Evolutionary conservation across 495 filamentous ascomycete genomes (phyloP), one percentile per base, ranked within the genome.

Genomic region (Xylona heveae): DNA sequence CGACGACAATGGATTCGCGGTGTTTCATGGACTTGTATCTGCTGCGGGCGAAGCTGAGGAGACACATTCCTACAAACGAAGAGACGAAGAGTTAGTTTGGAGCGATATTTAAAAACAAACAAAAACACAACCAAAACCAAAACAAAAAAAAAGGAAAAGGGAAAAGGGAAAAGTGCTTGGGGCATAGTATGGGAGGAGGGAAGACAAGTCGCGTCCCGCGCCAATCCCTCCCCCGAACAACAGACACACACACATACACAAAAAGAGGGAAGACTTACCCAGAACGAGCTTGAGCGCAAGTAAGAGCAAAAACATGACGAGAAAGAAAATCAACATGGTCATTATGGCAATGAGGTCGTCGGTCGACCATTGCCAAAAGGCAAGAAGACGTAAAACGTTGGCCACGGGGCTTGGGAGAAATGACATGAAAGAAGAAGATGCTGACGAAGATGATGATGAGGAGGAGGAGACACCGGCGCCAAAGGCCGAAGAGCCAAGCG

Each of bases 211-310:
- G n/a, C n/a, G n/a, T n/a, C n/a, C n/a, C n/a, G n/a, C n/a, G n/a
- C n/a, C n/a, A n/a, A n/a, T n/a, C n/a, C n/a, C n/a, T n/a, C n/a
- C n/a, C n/a, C n/a, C n/a, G n/a, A n/a, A n/a, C n/a, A n/a, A n/a
- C n/a, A n/a, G n/a, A n/a, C n/a, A n/a, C n/a, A n/a, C n/a, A n/a
- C n/a, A n/a, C n/a, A n/a, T n/a, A n/a, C n/a, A n/a, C n/a, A n/a
- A n/a, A n/a, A n/a, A n/a, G n/a, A n/a, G n/a, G n/a, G n/a, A n/a
- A n/a, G n/a, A n/a, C n/a, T n/a, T n/a, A n/a, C n/a, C 84, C 3
- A 94, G 61, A 1, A 85, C 49, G 1, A 94, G 59, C 47, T 94
- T 94, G 33, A 79, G 48, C 12, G 81, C 72, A 3, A 94, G 58
- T 6, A 79, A 64, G 10, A 85, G 61, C 13, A 92, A 55, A 49